Conservation (phyloP, 2,329 filamentous ascomycete species). For the Emericellopsis cladophorae region DNA sequence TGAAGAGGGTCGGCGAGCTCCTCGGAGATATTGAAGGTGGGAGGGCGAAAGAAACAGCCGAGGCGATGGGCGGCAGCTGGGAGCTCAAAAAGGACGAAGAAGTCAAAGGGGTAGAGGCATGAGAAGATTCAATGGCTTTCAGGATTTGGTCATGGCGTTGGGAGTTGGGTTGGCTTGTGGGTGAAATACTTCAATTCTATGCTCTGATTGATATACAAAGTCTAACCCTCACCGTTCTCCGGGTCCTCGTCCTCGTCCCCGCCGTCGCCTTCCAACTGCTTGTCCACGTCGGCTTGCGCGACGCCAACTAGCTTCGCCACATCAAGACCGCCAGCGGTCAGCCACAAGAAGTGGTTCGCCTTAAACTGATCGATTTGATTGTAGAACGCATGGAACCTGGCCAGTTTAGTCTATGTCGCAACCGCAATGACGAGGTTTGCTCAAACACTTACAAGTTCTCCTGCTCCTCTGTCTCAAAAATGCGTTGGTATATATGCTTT, state of each 20-base stretch:
- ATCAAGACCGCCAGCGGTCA: constrained; percentile 55
- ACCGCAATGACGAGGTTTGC: not conserved
- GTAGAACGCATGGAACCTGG: constrained; percentile 65
- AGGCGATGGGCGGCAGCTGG: constrained; percentile 22
- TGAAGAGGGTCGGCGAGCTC: constrained; percentile 18
- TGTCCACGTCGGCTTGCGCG: constrained; percentile 28
- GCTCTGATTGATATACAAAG: not conserved
- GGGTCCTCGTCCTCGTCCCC: constrained; percentile 26
- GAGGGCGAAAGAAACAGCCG: constrained; percentile 19
- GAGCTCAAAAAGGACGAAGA: constrained; percentile 8
- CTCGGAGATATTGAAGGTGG: constrained; percentile 20
- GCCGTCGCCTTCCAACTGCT: constrained; percentile 38
- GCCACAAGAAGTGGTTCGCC: constrained; percentile 60
- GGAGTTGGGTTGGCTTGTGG: not conserved
- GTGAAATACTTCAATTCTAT: not conserved
- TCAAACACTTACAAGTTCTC: constrained; percentile 61
- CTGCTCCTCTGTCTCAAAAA: constrained; percentile 81
- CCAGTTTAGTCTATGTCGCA: not conserved
- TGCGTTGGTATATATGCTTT: constrained; percentile 78
- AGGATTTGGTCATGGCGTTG: not conserved
- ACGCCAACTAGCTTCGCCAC: constrained; percentile 34
- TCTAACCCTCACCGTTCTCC: constrained; percentile 30
- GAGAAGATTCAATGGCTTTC: not conserved
- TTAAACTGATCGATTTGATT: constrained; percentile 67
- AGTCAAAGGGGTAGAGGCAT: constrained; percentile 4